Evolutionary conservation across 1,139 yeast species (phyloP), one percentile per base, ranked within the genome.

Genomic region (Geotrichum phurueaensis): DNA sequence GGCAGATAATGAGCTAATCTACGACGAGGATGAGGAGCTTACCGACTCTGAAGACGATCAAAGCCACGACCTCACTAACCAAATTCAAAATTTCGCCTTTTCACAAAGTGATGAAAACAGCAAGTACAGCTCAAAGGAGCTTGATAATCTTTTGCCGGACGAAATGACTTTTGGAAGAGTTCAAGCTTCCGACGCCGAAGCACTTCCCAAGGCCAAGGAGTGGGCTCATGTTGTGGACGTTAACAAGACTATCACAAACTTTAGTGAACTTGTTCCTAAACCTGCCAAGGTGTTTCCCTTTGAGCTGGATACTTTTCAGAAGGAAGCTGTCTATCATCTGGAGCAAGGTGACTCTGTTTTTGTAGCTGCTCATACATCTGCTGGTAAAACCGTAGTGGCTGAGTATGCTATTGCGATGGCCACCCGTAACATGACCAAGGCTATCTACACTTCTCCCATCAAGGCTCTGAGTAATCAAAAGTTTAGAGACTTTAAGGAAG

Each of bases 381-480:
- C 99, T 7, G 99, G 99, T 77, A 94, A 94, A 72, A 94, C 99
- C 0, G 99, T 95, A 54, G 99, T 94, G 57, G 99, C 99, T 0
- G 99, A 94, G 72, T 95, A 94, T 70, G 98, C 99, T 51, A 94
- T 94, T 76, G 98, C 99, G 1, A 96, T 91, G 78, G 89, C 97
- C 15, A 78, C 90, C 65, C 79, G 91, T 68, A 91, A 89, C 60
- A 91, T 90, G 76, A 97, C 94, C 71, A 84, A 97, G 75, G 97
- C 94, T 59, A 94, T 94, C 64, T 94, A 94, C 71, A 94, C 99
- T 0, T 92, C 98, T 1, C 99, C 99, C 2, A 94, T 94, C 71
- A 94, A 94, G 73, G 99, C 99, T 0, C 81, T 94, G 71, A 89
- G 97, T 70, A 94, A 94, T 75, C 99, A 94, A 76, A 94, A 94